phyloP scores from a whole-genome alignment of 176 grass and related monocot genomes.

The Hordeum vulgare region DNA sequence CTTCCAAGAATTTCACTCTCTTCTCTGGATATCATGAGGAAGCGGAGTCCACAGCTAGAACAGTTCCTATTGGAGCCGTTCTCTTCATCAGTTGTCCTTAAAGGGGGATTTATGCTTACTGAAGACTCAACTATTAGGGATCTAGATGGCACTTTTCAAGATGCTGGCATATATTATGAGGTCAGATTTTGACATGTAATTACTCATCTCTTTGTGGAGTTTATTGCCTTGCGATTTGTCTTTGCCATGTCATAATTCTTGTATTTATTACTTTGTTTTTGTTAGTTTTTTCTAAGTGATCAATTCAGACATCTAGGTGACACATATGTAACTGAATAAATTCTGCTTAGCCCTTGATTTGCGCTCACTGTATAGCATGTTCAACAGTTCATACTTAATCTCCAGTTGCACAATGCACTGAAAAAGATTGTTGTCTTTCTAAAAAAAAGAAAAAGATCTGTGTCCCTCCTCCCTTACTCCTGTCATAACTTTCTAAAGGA shows the following conservation, averaged over 20 bases:
- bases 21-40: constrained; percentile 69
- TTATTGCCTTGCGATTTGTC: constrained; percentile 1
- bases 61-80: constrained; percentile 53
- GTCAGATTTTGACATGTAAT: constrained; percentile 41
- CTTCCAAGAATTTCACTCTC: constrained; percentile 73
- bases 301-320: not conserved
- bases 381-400: not conserved
- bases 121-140: constrained; percentile 51
- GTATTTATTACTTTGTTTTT: not conserved
- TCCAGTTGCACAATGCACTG: not conserved
- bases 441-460: not conserved
- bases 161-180: constrained; percentile 69
- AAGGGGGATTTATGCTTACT: constrained; percentile 47
- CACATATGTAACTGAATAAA: not conserved
- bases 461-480: not conserved
- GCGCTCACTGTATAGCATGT: not conserved
- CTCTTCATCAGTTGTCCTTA: constrained; percentile 41
- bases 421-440: not conserved
- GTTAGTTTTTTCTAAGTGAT: not conserved
- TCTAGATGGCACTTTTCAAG: constrained; percentile 67
- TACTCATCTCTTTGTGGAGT: constrained; percentile 16
- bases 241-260: not conserved
- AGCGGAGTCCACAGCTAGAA: constrained; percentile 54
- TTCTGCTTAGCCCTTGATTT: not conserved
- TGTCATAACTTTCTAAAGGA: not conserved